These are phyloP conservation scores for Medicago truncatula DNA, from an alignment of 306 rosid genomes.

Conservation along the genomic window MtrunA17r5.0-ANR NC_053044.1:48469501-48470000, in stretches of 20 bases:
- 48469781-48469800: slow-evolving; percentile 84
- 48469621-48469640: slow-evolving; percentile 6
- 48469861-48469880: slow-evolving; percentile 96
- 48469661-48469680: not conserved
- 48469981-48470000: slow-evolving; percentile 89
- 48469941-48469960: slow-evolving; percentile 81
- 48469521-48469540: slow-evolving; percentile 5
- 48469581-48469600: not conserved
- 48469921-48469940: slow-evolving; percentile 98
- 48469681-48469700: slow-evolving; percentile 65
- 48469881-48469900: slow-evolving; percentile 91
- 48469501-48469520: slow-evolving; percentile 34
- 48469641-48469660: slow-evolving; percentile 10
- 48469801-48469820: slow-evolving; percentile 70
- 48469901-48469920: slow-evolving; percentile 98
- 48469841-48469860: slow-evolving; percentile 90
- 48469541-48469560: not conserved
- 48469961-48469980: slow-evolving; percentile 88
- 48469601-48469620: not conserved
- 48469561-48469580: slow-evolving; percentile 30
- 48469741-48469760: slow-evolving; percentile 90
- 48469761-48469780: slow-evolving; percentile 95
- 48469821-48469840: slow-evolving; percentile 92
- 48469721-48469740: slow-evolving; percentile 83
- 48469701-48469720: slow-evolving; percentile 89